Percentiles rank a stretch among this genome's conserved stretches.
phyloP scores from a whole-genome alignment of 805 yeast genomes.

The Grigorovia yakushimaensis region DNA sequence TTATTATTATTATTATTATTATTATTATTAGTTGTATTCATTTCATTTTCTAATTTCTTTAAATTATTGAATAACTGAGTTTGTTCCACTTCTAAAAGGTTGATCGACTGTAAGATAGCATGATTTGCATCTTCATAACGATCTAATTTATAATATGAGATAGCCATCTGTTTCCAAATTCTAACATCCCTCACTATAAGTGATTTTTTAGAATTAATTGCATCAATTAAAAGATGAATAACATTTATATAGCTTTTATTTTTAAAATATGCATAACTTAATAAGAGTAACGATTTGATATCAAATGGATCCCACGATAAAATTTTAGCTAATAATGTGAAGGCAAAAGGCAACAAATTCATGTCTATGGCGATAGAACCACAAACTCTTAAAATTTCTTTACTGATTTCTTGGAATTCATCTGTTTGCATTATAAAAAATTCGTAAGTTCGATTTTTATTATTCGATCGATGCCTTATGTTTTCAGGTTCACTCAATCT shows the following conservation, averaged over 20 bases:
- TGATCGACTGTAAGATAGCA: conserved; percentile 9
- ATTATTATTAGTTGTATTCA: background rate
- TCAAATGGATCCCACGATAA: conserved; percentile 12
- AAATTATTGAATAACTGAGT: background rate
- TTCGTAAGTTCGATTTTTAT: too few relatives aligned
- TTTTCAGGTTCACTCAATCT: too few relatives aligned
- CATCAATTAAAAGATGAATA: conserved; percentile 10
- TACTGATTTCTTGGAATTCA: conserved; percentile 4
- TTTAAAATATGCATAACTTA: conserved; percentile 12
- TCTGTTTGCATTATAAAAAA: conserved; percentile 1
- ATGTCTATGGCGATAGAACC: conserved; percentile 18
- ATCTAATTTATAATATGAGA: conserved; percentile 15
- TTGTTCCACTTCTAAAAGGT: background rate
- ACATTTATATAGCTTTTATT: conserved; percentile 10
- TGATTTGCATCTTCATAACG: conserved; percentile 18
- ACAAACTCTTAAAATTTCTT: conserved; percentile 14
- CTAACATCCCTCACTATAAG: conserved; percentile 7
- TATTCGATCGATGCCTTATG: too few relatives aligned
- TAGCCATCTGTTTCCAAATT: conserved; percentile 18
- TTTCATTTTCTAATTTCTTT: background rate
- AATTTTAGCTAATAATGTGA: conserved; percentile 10
- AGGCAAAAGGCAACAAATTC: conserved; percentile 13
- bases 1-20: background rate
- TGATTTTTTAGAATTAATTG: conserved; percentile 10
- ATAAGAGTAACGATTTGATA: conserved; percentile 9